Percentiles rank a stretch among this genome's conserved stretches.
phyloP scores from a whole-genome alignment of 1,284 basidiomycete species.

The Cryptococcus hybrid region DNA sequence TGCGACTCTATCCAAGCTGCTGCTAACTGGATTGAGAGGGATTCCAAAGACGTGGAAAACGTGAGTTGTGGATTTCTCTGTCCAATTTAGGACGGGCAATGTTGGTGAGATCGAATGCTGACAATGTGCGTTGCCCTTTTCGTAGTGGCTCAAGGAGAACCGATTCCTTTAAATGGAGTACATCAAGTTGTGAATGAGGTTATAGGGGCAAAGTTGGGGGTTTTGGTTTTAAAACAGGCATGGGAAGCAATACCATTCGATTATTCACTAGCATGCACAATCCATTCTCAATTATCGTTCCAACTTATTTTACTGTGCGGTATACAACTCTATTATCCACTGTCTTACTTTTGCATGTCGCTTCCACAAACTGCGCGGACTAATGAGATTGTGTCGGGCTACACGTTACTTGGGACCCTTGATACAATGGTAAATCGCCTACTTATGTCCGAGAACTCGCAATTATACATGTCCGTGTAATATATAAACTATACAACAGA shows the following conservation, averaged over 20 bases:
- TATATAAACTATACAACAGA: too few species aligned
- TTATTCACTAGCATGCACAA: neutral
- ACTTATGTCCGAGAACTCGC: too few species aligned
- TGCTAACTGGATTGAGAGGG: conserved; percentile 56
- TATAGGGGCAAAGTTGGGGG: too few species aligned
- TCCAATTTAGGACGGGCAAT: neutral
- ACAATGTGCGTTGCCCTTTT: conserved; percentile 8
- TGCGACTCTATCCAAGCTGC: conserved; percentile 56
- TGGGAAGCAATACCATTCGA: neutral
- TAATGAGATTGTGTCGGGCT: neutral
- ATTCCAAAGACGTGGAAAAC: conserved; percentile 53
- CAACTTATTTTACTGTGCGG: neutral
- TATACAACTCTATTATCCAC: neutral
- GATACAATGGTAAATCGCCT: neutral
- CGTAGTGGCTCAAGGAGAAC: conserved; percentile 59
- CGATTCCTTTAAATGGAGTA: conserved; percentile 35
- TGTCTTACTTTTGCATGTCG: neutral
- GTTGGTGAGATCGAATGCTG: neutral
- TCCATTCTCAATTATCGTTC: neutral
- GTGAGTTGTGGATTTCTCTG: conserved; percentile 21
- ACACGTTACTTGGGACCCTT: neutral
- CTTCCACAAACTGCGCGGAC: neutral
- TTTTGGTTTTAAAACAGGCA: too few species aligned
- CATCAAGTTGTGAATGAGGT: neutral
- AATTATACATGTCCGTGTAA: too few species aligned